Evolutionary conservation across 148 eudicot genomes (phyloP).

Genomic region (Nyssa sinensis): DNA sequence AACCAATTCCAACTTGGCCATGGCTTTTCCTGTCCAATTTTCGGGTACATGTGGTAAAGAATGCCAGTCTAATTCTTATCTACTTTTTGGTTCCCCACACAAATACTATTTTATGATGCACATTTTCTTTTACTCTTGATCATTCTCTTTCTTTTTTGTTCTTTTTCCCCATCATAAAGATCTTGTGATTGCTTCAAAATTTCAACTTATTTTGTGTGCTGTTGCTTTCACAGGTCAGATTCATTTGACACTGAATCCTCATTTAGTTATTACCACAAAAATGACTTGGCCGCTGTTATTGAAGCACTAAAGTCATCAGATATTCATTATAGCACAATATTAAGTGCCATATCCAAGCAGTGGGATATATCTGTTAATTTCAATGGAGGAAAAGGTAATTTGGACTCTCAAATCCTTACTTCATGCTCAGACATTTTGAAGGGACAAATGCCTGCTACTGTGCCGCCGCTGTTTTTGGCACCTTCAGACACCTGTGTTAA

Average conservation of each 20-base stretch:
- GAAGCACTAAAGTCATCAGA: slow-evolving; percentile 51
- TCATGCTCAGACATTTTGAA: slow-evolving; percentile 19
- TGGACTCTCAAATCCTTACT: slow-evolving; percentile 24
- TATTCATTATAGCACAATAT: slow-evolving; percentile 41
- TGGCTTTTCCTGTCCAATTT: too few relatives aligned
- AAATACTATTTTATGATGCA: neutral
- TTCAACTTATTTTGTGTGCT: slow-evolving; percentile 23
- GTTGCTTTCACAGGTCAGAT: slow-evolving; percentile 66
- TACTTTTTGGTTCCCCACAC: neutral
- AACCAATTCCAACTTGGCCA: too few relatives aligned
- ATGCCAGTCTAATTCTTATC: too few relatives aligned
- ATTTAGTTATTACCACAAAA: slow-evolving; percentile 57
- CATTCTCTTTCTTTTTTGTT: neutral
- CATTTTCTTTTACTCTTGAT: neutral
- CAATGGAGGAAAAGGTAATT: slow-evolving; percentile 32
- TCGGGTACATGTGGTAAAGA: too few relatives aligned
- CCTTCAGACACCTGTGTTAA: slow-evolving; percentile 23
- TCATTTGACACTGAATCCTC: slow-evolving; percentile 48
- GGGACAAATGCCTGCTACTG: slow-evolving; percentile 17
- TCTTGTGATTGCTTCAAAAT: neutral
- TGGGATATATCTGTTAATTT: slow-evolving; percentile 38
- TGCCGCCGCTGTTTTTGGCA: slow-evolving; percentile 4
- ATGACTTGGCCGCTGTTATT: slow-evolving; percentile 58
- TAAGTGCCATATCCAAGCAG: slow-evolving; percentile 47
- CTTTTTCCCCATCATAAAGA: neutral